Percentiles rank a stretch among this genome's conserved stretches.
Evolutionary conservation across 345 rosid species (phyloP).

Genomic region (Rhodomyrtus tomentosa): DNA sequence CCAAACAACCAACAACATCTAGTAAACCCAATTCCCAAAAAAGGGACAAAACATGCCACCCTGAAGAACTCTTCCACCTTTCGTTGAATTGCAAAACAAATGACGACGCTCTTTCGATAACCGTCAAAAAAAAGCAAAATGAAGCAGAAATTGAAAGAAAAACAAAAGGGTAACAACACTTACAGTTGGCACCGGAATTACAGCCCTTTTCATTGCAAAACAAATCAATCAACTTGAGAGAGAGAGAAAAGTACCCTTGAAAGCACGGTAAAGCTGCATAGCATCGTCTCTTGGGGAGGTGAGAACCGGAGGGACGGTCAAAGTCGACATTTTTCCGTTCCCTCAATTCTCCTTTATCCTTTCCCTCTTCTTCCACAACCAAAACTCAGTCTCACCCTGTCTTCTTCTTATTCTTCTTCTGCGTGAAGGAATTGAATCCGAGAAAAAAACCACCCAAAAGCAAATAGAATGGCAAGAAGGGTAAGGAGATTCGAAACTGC

Average conservation of each 20-base stretch:
- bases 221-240: background rate
- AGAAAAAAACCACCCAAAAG: background rate
- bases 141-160: background rate
- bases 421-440: background rate
- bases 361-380: background rate
- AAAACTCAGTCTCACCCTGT: background rate
- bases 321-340: conserved; percentile 24
- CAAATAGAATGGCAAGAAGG: background rate
- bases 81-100: background rate
- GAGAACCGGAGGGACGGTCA: conserved; percentile 31
- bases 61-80: background rate
- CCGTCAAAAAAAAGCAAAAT: background rate
- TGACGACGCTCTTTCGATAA: background rate
- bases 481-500: background rate
- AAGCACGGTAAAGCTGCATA: conserved; percentile 42
- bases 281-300: conserved; percentile 52
- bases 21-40: background rate
- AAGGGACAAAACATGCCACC: background rate
- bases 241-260: conserved; percentile 30
- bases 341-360: background rate
- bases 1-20: background rate
- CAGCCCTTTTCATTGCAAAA: background rate
- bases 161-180: background rate
- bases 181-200: background rate
- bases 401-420: background rate